Evolutionary conservation across 176 grass and related monocot species (phyloP).

Genomic region (Aegilops umbellulata): DNA sequence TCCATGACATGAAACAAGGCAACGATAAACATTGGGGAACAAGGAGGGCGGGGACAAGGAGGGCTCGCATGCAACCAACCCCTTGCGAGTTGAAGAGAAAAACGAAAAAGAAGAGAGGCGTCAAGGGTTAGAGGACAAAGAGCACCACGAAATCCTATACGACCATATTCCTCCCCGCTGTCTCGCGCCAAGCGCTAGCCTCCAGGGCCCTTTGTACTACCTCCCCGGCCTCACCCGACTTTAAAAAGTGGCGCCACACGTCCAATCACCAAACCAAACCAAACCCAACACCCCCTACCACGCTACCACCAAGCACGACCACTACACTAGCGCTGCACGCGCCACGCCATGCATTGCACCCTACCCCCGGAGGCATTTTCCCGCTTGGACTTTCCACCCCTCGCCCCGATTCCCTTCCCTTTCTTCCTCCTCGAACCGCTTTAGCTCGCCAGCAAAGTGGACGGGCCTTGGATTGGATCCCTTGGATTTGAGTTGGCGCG

Average conservation of each 20-base stretch:
- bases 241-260: conserved; percentile 71
- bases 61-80: not conserved
- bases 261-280: conserved; percentile 54
- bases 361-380: conserved; percentile 39
- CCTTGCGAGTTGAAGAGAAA: not conserved
- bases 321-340: not conserved
- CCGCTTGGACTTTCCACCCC: conserved; percentile 66
- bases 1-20: conserved; percentile 52
- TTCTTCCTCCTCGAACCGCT: conserved; percentile 32
- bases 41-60: conserved; percentile 26
- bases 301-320: not conserved
- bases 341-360: not conserved
- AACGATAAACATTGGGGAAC: conserved; percentile 30
- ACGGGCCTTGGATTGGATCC: conserved; percentile 45
- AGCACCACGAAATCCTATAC: conserved; percentile 66
- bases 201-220: conserved; percentile 67
- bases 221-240: conserved; percentile 59
- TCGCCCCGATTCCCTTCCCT: conserved; percentile 65
- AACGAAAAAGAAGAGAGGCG: not conserved
- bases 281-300: conserved; percentile 35
- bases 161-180: conserved; percentile 62
- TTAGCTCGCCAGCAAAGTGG: conserved; percentile 14
- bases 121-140: conserved; percentile 62
- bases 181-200: conserved; percentile 66
- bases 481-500: conserved; percentile 72